Conservation (phyloP, 176 grass and related monocot genomes). For the Poa annua region DNA sequence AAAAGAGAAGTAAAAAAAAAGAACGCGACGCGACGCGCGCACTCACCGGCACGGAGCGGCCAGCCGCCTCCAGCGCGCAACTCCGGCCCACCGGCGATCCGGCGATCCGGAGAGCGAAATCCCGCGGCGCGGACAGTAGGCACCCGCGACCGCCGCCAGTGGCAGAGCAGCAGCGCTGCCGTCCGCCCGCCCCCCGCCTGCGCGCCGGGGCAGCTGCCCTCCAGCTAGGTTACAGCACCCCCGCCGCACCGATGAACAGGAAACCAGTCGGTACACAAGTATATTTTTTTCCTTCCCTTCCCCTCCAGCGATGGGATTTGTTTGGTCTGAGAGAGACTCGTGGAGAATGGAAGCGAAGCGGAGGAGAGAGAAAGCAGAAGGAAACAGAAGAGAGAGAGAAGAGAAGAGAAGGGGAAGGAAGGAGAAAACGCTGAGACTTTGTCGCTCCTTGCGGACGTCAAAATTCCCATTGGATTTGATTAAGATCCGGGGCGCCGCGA, state of each 20-base stretch:
- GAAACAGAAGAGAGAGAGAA: neutral
- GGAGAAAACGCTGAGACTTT: constrained; percentile 49
- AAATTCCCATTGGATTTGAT: constrained; percentile 90
- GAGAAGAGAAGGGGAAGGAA: no score
- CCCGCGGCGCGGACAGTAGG: neutral
- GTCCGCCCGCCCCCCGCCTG: neutral
- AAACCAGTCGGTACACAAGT: neutral
- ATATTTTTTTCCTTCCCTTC: no score
- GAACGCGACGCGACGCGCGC: neutral
- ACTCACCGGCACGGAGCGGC: constrained; percentile 22
- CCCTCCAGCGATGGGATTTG: constrained; percentile 3
- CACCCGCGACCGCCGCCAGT: neutral
- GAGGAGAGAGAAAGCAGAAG: constrained; percentile 12
- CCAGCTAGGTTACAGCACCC: constrained; percentile 9
- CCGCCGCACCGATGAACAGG: neutral
- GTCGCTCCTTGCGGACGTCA: constrained; percentile 94
- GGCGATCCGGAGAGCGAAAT: constrained; percentile 29
- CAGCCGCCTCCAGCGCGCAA: neutral
- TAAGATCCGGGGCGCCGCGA: constrained; percentile 33
- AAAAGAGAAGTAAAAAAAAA: neutral
- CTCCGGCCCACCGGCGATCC: constrained; percentile 11
- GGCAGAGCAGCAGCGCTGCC: neutral
- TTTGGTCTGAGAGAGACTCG: neutral
- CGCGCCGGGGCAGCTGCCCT: neutral
- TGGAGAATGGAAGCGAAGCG: neutral